These are phyloP conservation scores for Fagopyrum tataricum DNA, from an alignment of 148 eudicot species.

Conservation along the genomic window DNA sequence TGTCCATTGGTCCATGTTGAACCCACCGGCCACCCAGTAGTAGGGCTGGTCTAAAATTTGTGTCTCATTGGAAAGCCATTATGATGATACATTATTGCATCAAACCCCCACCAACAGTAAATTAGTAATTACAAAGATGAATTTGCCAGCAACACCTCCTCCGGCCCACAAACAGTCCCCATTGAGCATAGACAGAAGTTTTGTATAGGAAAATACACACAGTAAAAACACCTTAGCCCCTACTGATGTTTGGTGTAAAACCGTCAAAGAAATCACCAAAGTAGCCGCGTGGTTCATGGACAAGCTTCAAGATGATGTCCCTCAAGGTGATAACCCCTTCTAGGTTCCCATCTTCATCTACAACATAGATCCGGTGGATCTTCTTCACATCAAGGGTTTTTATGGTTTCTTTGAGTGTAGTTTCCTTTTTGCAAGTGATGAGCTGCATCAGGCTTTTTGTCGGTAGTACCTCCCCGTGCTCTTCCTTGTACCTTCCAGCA, in stretches of 20 bases:
- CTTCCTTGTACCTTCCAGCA: conserved; percentile 57
- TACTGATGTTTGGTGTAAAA: conserved; percentile 8
- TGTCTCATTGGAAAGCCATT: background rate
- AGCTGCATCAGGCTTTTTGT: conserved; percentile 32
- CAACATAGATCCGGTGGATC: conserved; percentile 81
- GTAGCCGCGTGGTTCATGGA: conserved; percentile 85
- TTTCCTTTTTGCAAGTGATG: conserved; percentile 56
- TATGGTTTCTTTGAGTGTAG: conserved; percentile 62
- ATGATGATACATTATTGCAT: background rate
- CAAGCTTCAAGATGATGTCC: conserved; percentile 93
- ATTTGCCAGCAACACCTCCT: background rate
- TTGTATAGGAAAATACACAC: background rate
- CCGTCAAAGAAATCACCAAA: conserved; percentile 97
- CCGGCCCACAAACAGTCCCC: background rate
- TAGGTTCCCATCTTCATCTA: conserved; percentile 51
- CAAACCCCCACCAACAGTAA: background rate
- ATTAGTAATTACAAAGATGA: background rate
- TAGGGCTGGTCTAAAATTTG: background rate
- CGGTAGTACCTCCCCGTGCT: conserved; percentile 39
- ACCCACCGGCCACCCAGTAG: background rate
- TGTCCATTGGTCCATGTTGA: no score
- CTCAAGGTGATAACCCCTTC: conserved; percentile 88
- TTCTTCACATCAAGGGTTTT: conserved; percentile 59
- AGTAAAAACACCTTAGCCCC: background rate
- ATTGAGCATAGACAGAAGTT: background rate